Base-by-base conservation (phyloP, 176 grass and related monocot genomes). In the Hyparrhenia diplandra region DNA sequence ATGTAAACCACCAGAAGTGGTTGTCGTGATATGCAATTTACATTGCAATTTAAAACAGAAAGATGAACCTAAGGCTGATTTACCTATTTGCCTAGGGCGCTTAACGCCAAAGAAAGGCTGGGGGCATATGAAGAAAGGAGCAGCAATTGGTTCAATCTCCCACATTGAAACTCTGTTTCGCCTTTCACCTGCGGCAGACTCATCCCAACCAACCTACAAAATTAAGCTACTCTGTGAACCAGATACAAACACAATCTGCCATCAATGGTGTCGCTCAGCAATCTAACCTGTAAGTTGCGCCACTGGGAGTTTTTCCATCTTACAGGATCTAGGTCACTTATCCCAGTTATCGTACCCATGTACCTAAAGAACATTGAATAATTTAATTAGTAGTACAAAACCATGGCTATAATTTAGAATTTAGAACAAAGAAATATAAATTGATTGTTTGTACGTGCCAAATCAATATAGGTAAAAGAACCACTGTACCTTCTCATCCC, bases 301-400 rank as follows among this genome's bases (percentile, higher is more conserved):
- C 97, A 99, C 27, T 99, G 97, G 34, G 97, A 99, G 62, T 92
- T 96, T 82, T 99, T 99, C 97, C 97, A 99, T 73, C 97, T 90
- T n/a, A 94, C 85, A 84, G 97, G 82, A 82, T 99, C 93, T 78
- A 99, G 77, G 67, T 99, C 97, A 71, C 85, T 99, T 85, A 96
- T 96, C 54, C 97, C 97, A 41, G 97, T 99, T 76, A 99, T 91
- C 4, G 97, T 99, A 78, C 97, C 97, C 97, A 96, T 99, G 85
- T 96, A 99, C 89, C 97, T 99, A 87, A 82, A 84, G 70, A 62
- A 68, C 24, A 17, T 67, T 46, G 67, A 21, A 51, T 52, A 37
- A 69, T 51, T 80, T 80, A 8, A 13, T 23, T 41, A 69, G 45
- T 64, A 69, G 45, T 63, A n/a, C 55, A 64, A 52, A 68, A 20